Percentiles rank a stretch among this genome's conserved stretches.
These are phyloP conservation scores for Pichia norvegensis DNA, from an alignment of 1,139 yeast genomes.

Conservation along the genomic window DNA sequence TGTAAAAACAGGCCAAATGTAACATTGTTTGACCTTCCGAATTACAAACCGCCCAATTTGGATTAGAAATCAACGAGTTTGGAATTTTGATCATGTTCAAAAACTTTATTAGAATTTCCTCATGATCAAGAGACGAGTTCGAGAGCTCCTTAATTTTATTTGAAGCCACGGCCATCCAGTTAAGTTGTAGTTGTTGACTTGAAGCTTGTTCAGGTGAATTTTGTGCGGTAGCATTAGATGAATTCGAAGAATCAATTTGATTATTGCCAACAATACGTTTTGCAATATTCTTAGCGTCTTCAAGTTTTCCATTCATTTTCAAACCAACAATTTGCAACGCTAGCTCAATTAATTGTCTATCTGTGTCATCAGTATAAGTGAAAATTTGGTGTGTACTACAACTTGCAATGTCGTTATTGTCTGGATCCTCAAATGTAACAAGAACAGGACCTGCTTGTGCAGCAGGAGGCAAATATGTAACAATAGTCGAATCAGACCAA, in stretches of 20 bases:
- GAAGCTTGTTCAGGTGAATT: slow-evolving; percentile 19
- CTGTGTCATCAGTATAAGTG: slow-evolving; percentile 89
- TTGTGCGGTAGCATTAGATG: background rate
- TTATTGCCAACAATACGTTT: slow-evolving; percentile 72
- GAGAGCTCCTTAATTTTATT: slow-evolving; percentile 43
- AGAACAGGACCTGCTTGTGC: slow-evolving; percentile 83
- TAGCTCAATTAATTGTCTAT: slow-evolving; percentile 81
- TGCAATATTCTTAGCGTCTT: slow-evolving; percentile 87
- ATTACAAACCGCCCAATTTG: slow-evolving; percentile 78
- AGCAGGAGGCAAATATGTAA: slow-evolving; percentile 90
- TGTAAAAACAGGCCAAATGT: slow-evolving; percentile 74
- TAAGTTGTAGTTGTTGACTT: slow-evolving; percentile 12
- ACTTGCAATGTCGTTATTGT: slow-evolving; percentile 12
- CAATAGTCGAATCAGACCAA: slow-evolving; percentile 93
- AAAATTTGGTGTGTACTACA: slow-evolving; percentile 40
- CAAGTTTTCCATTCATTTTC: slow-evolving; percentile 89
- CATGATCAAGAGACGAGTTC: slow-evolving; percentile 40
- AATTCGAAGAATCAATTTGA: slow-evolving; percentile 13
- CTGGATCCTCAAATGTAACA: slow-evolving; percentile 54
- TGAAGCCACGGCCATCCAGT: slow-evolving; percentile 38
- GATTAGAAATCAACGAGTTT: slow-evolving; percentile 50
- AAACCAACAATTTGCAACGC: slow-evolving; percentile 91
- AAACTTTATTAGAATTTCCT: slow-evolving; percentile 54
- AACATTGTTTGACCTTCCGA: slow-evolving; percentile 78
- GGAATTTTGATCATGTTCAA: slow-evolving; percentile 56